Conservation (phyloP, 345 rosid species). For the Aquilaria yunnanensis region DNA sequence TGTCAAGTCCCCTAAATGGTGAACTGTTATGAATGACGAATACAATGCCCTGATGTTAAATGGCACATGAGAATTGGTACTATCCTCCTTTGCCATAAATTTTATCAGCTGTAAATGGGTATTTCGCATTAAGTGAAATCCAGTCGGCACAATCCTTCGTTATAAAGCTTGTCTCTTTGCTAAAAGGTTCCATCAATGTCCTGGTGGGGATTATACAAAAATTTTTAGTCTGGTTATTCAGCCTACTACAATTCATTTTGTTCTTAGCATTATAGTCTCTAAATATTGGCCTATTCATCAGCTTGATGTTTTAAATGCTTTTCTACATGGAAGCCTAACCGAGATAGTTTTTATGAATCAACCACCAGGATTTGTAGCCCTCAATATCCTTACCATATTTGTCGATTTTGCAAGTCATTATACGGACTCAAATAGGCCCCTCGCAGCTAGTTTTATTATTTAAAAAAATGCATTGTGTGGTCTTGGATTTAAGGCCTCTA, state of each 20-base stretch:
- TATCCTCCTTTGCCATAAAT: neutral
- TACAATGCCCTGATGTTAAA: neutral
- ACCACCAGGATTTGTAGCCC: neutral
- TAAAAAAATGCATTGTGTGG: neutral
- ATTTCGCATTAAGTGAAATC: neutral
- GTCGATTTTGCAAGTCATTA: neutral
- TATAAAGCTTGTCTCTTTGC: neutral
- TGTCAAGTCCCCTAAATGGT: neutral
- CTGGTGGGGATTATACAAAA: neutral
- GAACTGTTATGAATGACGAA: neutral
- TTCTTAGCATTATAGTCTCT: neutral
- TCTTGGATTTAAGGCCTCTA: neutral
- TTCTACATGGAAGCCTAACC: neutral
- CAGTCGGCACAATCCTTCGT: neutral
- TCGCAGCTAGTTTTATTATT: neutral
- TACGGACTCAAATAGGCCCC: neutral
- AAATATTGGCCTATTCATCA: neutral
- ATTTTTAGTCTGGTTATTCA: neutral
- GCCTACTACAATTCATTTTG: neutral
- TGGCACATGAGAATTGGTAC: neutral
- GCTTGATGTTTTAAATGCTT: neutral
- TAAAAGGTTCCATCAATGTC: slow-evolving; percentile 6
- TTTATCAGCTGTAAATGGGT: neutral
- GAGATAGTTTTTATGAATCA: neutral
- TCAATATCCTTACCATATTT: neutral